A percentile compares a stretch with the other conserved stretches of the same genome.
Evolutionary conservation across 495 filamentous ascomycete genomes (phyloP).

Genomic region (Podospora pseudoanserina): DNA sequence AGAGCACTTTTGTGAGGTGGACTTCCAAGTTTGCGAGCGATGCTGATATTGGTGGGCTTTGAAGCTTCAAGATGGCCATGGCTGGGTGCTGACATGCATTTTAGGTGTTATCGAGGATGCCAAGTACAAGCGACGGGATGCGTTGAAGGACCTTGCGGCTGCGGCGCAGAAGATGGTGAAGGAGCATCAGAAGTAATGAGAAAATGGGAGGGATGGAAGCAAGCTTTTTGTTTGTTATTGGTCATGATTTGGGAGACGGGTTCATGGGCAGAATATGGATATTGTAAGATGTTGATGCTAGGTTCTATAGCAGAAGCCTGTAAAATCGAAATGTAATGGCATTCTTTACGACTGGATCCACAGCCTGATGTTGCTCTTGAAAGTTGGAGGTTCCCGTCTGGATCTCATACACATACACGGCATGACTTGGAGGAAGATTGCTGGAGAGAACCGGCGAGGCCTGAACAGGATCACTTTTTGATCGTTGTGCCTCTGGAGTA

Average conservation of each 20-base stretch:
- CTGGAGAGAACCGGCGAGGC: too few species aligned
- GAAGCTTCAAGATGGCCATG: not conserved
- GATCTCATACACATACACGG: too few species aligned
- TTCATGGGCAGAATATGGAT: not conserved
- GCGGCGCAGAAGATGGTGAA: conserved; percentile 47
- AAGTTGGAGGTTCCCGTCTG: too few species aligned
- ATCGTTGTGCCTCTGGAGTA: too few species aligned
- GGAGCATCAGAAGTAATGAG: conserved; percentile 10
- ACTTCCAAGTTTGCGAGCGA: conserved; percentile 63
- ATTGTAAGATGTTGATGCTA: not conserved
- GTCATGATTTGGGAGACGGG: not conserved
- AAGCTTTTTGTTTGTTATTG: not conserved
- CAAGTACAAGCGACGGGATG: conserved; percentile 68
- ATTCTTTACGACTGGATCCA: too few species aligned
- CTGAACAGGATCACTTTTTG: too few species aligned
- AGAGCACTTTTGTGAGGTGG: conserved; percentile 61
- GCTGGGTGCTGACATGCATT: conserved; percentile 17
- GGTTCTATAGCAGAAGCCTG: too few species aligned
- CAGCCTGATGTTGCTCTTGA: too few species aligned
- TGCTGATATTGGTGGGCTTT: conserved; percentile 58
- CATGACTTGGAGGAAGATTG: too few species aligned
- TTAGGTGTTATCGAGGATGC: conserved; percentile 66
- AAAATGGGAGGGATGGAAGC: not conserved
- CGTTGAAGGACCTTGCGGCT: conserved; percentile 59
- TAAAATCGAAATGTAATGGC: too few species aligned